These are phyloP conservation scores for Suhomyces taliae DNA, from an alignment of 1,139 yeast species.

Conservation along the genomic window DNA sequence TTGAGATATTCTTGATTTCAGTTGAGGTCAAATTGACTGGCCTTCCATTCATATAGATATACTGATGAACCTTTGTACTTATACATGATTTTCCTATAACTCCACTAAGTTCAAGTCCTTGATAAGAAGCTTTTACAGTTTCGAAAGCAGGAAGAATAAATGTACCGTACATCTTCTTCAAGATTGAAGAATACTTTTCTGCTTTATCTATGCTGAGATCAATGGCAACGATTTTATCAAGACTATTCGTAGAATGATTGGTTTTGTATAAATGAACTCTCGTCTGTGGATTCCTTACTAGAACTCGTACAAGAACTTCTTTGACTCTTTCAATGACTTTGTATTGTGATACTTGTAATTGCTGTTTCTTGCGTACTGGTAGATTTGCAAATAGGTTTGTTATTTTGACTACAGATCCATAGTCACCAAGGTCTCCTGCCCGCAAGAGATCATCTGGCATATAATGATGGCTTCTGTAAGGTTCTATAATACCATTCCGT, in stretches of 20 bases:
- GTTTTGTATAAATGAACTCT: background rate
- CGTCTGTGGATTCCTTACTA: background rate
- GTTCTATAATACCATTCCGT: background rate
- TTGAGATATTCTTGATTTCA: constrained; percentile 28
- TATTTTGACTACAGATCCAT: constrained; percentile 56
- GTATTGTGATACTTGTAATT: constrained; percentile 21
- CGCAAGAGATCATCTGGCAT: background rate
- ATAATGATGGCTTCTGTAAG: background rate
- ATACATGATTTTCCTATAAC: constrained; percentile 29
- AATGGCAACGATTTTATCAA: background rate
- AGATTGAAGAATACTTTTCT: constrained; percentile 21
- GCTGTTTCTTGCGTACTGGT: constrained; percentile 55
- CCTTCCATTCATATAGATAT: constrained; percentile 47
- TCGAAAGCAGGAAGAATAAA: constrained; percentile 16
- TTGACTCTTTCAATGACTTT: constrained; percentile 23
- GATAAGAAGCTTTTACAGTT: constrained; percentile 21
- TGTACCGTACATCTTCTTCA: constrained; percentile 22
- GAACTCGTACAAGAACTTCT: background rate
- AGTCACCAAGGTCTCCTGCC: background rate
- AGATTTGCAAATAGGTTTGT: constrained; percentile 50
- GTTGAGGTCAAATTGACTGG: constrained; percentile 19
- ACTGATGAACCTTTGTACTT: constrained; percentile 43
- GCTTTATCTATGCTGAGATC: background rate
- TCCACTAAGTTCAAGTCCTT: constrained; percentile 28
- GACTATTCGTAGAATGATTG: background rate